Conservation (phyloP, 2,329 filamentous ascomycete species). For the Talaromyces albobiverticillius region DNA sequence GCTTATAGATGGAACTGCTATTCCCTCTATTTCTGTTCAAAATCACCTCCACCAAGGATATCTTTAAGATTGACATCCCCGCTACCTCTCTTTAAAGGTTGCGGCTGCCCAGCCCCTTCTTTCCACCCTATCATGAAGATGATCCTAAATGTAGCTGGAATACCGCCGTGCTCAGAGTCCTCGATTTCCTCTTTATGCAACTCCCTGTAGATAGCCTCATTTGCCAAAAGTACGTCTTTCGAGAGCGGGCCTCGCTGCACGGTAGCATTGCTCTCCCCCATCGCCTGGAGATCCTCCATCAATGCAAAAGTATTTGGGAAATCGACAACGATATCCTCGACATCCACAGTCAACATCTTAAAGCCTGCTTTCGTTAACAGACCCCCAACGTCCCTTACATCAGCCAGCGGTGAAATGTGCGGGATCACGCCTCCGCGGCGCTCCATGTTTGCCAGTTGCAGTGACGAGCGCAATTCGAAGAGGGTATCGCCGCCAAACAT, state of each 20-base stretch:
- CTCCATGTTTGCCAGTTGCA: constrained; percentile 90
- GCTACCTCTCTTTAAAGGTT: constrained; percentile 79
- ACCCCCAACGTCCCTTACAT: constrained; percentile 87
- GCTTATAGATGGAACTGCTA: too few species aligned
- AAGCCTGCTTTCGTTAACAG: constrained; percentile 84
- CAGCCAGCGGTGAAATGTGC: constrained; percentile 85
- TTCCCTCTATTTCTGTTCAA: constrained; percentile 20
- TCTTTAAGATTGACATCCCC: constrained; percentile 88
- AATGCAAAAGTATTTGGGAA: constrained; percentile 86
- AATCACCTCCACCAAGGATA: constrained; percentile 55
- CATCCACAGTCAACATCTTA: constrained; percentile 92
- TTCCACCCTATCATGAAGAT: constrained; percentile 99
- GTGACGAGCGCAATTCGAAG: constrained; percentile 86
- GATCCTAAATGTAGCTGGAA: constrained; percentile 89
- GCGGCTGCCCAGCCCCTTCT: constrained; percentile 71
- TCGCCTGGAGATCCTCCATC: constrained; percentile 91
- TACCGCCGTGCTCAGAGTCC: constrained; percentile 27
- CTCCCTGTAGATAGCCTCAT: constrained; percentile 82
- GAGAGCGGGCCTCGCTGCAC: constrained; percentile 74
- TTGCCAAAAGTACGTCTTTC: constrained; percentile 81
- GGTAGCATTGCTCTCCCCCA: constrained; percentile 93
- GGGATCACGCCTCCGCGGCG: constrained; percentile 86
- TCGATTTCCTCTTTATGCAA: constrained; percentile 71
- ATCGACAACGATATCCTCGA: constrained; percentile 95
- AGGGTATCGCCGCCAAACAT: constrained; percentile 96